Base-by-base conservation (phyloP, 2,329 filamentous ascomycete genomes). In the Venturia carpophila region DNA sequence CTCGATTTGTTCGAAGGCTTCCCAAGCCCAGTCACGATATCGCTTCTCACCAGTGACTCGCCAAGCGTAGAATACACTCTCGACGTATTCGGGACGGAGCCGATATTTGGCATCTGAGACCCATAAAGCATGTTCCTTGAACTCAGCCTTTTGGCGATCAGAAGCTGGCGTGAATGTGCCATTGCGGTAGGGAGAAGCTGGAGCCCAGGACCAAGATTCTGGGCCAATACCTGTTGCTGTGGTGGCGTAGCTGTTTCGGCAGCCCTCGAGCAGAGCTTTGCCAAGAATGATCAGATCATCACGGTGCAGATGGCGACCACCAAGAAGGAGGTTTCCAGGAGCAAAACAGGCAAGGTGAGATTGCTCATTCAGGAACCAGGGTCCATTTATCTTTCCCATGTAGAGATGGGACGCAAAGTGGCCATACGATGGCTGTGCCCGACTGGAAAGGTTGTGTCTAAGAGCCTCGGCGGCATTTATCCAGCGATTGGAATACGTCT, bases 21-120 rank as follows among this genome's bases (percentile, higher is more conserved):
- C 76, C 76, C 76, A 78, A 5, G 76, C 76, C 76, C 76, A 78
- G 1, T 75, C 71, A 34, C 76, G 73, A 52, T 75, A 78, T 3
- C 75, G 72, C 27, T 70, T 65, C 52, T 77, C 71, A 45, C 76
- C 76, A 0, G 75, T 77, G 58, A 77, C 74, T 65, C 76, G 74
- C 70, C 72, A 77, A 7, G 74, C 76, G 64, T 76, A 76, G 69
- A 78, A 78, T 11, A 78, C 66, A 5, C 70, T 72, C 65, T 77
- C 75, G 3, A 77, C 71, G 63, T 77, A 77, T 68, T 77, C 75
- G 3, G 75, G 75, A 1, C 76, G 71, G 19, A 75, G 73, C 45
- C 71, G 72, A 68, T 73, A 77, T 19, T 64, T 27, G 11, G 74
- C 62, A 42, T 77, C 69, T 2, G 67, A 70, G 15, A 70, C 68